A percentile compares a stretch with the other conserved stretches of the same genome.
These are phyloP conservation scores for Casaregolazyma lundiana DNA, from an alignment of 1,139 yeast species.

Conservation along the genomic window DNA sequence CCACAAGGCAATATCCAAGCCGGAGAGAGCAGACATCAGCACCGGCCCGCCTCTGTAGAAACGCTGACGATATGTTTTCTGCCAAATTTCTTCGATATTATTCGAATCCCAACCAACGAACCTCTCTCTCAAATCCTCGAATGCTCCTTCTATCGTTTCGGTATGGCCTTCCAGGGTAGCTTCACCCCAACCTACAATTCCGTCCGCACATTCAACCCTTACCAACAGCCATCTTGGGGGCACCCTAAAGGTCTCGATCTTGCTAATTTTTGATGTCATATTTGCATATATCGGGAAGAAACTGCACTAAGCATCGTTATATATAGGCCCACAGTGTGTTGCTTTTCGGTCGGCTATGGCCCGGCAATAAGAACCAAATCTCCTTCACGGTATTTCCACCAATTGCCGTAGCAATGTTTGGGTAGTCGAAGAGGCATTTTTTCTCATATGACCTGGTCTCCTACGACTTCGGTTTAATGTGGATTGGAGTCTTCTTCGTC, in stretches of 20 bases:
- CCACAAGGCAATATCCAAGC: slow-evolving; percentile 34
- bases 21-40: slow-evolving; percentile 32
- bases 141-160: slow-evolving; percentile 33
- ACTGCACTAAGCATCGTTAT: no score
- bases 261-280: slow-evolving; percentile 25
- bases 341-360: no score
- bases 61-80: slow-evolving; percentile 30
- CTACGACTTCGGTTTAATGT: no score
- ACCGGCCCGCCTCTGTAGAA: slow-evolving; percentile 34
- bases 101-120: slow-evolving; percentile 33
- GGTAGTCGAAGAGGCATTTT: no score
- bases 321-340: no score
- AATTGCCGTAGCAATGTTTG: no score
- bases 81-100: slow-evolving; percentile 31
- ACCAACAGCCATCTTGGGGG: slow-evolving; percentile 33
- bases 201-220: slow-evolving; percentile 28
- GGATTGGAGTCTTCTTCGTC: no score
- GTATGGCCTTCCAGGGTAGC: slow-evolving; percentile 31
- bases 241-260: slow-evolving; percentile 30
- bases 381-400: no score
- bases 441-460: no score
- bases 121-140: slow-evolving; percentile 29
- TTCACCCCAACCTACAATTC: slow-evolving; percentile 33
- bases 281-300: no score
- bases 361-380: no score